phyloP scores from a whole-genome alignment of 2,329 filamentous ascomycete genomes.

The Ophidiomyces ophidiicola region DNA sequence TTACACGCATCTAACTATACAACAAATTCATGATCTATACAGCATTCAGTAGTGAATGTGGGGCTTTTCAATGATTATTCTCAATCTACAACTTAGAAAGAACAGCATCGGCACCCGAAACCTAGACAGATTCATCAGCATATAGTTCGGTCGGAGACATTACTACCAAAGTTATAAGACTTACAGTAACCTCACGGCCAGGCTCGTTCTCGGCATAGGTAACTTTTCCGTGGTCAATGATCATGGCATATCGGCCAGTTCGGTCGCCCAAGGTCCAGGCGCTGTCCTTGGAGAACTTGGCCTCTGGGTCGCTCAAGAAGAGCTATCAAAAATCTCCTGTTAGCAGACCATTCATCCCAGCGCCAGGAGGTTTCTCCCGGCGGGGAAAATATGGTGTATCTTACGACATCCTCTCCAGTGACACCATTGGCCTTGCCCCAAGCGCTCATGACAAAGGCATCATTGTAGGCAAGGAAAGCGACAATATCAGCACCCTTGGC shows the following conservation, averaged over 20 bases:
- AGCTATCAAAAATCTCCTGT: slow-evolving; percentile 35
- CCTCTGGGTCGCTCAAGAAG: slow-evolving; percentile 62
- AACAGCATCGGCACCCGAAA: slow-evolving; percentile 30
- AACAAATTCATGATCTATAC: no score
- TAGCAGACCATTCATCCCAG: not conserved
- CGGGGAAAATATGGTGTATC: slow-evolving; percentile 16
- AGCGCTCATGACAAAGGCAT: slow-evolving; percentile 74
- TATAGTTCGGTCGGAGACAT: not conserved
- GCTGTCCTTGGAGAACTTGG: slow-evolving; percentile 63
- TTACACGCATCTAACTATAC: no score
- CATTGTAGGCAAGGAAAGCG: slow-evolving; percentile 72
- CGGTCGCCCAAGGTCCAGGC: slow-evolving; percentile 66
- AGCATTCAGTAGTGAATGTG: no score
- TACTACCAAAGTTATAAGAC: slow-evolving; percentile 2
- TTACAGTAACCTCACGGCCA: slow-evolving; percentile 20
- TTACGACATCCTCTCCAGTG: slow-evolving; percentile 55
- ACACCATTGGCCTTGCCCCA: slow-evolving; percentile 82
- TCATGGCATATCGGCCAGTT: slow-evolving; percentile 66
- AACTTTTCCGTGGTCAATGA: slow-evolving; percentile 74
- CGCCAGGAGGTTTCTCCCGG: not conserved
- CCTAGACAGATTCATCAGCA: slow-evolving; percentile 18
- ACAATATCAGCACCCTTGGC: slow-evolving; percentile 72
- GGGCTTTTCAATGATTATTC: no score
- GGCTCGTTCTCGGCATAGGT: slow-evolving; percentile 65
- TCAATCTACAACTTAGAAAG: slow-evolving; percentile 28